Evolutionary conservation across 1,139 yeast species (phyloP), one percentile per base, ranked within the genome.

Genomic region (Wickerhamomyces sp.): DNA sequence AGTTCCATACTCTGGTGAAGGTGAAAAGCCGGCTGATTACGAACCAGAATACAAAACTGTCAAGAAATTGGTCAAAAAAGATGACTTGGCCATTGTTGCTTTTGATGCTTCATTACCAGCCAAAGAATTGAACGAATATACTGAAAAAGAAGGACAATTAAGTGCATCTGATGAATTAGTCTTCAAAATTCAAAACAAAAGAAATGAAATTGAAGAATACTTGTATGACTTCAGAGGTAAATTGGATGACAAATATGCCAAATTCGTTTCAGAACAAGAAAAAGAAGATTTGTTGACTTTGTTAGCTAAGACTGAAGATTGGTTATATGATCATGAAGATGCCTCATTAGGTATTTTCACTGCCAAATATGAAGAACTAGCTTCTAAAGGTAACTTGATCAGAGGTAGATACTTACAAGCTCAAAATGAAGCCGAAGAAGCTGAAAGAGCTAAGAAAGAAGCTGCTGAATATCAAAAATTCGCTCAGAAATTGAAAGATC

Each of bases 271-370:
- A 56, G 94, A 84, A 51, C 90, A 81, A 62, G 99, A 93, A 78
- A 93, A 91, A 80, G 73, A 75, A 57, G 86, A 79, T 67, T 78
- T 93, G 64, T 68, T 78, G 48, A 86, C 74, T 50, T 76, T 84
- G 77, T 79, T 93, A 66, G 66, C 77, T 64, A 87, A 84, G 68
- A 81, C 98, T 56, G 99, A 94, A 77, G 96, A 93, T 66, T 93
- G 99, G 99, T 80, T 93, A 64, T 94, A 93, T 71, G 99, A 89
- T 48, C 98, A 99, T 64, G 93, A 87, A 66, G 99, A 93, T 68
- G 81, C 98, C 53, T 77, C 91, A 66, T 91, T 93, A 81, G 99
- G 95, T 61, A 89, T 86, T 71, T 93, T 93, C 78, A 84, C 94
- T 72, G 98, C 99, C 64, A 91, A 87, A 73, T 90, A 91, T 73